These are phyloP conservation scores for Scutellaria minor DNA, from an alignment of 257 asterid species.

Conservation along the genomic window DNA sequence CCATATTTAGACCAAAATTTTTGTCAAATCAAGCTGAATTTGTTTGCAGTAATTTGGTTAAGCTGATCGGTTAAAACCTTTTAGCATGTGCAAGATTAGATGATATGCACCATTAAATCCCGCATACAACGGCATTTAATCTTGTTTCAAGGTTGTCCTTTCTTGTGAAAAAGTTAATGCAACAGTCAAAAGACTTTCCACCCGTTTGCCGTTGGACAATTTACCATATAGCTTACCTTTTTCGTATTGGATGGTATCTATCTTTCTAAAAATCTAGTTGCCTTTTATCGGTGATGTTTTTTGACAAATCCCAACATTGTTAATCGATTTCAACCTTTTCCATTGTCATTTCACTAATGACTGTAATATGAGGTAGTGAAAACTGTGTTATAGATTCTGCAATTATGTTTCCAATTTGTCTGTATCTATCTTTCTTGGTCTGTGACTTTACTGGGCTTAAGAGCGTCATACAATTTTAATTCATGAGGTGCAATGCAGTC, in stretches of 20 bases:
- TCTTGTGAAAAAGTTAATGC: slow-evolving; percentile 8
- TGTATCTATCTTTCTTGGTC: background rate
- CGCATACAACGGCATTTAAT: background rate
- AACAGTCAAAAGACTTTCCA: slow-evolving; percentile 14
- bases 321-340: background rate
- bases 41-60: slow-evolving; percentile 3
- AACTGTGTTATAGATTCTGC: background rate
- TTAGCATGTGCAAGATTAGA: background rate
- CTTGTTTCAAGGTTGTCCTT: slow-evolving; percentile 12
- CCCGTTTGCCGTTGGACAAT: background rate
- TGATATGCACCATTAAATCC: background rate
- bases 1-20: slow-evolving; percentile 6
- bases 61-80: background rate
- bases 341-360: background rate
- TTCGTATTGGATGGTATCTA: background rate
- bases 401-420: slow-evolving; percentile 8
- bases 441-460: background rate
- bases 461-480: background rate
- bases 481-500: background rate
- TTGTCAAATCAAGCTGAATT: background rate
- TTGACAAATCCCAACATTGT: background rate
- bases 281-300: too few relatives aligned
- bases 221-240: slow-evolving; percentile 16
- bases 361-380: slow-evolving; percentile 13
- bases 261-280: background rate